These are phyloP conservation scores for Thalassiosira mediterranea DNA, from an alignment of 352 stramenopile species.

Conservation along the genomic window DNA sequence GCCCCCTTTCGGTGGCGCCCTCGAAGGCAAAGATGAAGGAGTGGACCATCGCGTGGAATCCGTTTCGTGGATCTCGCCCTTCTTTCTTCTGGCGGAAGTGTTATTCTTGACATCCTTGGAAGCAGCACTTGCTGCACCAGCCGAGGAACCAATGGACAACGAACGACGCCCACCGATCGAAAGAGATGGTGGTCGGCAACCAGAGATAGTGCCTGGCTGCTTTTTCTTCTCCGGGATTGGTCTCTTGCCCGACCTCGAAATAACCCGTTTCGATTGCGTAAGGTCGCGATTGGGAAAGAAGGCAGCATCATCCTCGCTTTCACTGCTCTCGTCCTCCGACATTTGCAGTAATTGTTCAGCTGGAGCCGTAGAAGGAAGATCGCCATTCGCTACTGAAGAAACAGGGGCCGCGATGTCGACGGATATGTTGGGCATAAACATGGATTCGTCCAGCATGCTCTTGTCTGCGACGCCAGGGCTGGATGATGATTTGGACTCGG, in stretches of 20 bases:
- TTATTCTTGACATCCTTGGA: too few species aligned
- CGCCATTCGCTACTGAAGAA: background rate
- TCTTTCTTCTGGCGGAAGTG: too few species aligned
- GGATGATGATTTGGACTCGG: background rate
- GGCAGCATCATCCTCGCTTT: constrained; percentile 34
- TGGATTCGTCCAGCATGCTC: constrained; percentile 41
- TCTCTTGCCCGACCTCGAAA: too few species aligned
- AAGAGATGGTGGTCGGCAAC: too few species aligned
- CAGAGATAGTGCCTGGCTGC: background rate
- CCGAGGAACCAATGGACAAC: too few species aligned
- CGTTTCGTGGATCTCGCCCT: too few species aligned
- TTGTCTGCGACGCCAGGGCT: background rate
- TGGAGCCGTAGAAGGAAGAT: background rate
- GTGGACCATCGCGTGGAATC: too few species aligned
- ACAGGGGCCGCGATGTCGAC: constrained; percentile 12
- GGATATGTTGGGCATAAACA: constrained; percentile 55
- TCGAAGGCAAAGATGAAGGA: too few species aligned
- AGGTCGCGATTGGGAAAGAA: constrained; percentile 53
- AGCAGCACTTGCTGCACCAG: too few species aligned
- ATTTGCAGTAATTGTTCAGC: constrained; percentile 4
- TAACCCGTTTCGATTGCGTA: background rate
- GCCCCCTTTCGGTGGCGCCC: too few species aligned
- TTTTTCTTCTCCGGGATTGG: background rate
- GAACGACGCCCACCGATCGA: too few species aligned
- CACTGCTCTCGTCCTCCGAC: constrained; percentile 21